Base-by-base conservation (phyloP, 257 asterid species). In the Lycium barbarum region DNA sequence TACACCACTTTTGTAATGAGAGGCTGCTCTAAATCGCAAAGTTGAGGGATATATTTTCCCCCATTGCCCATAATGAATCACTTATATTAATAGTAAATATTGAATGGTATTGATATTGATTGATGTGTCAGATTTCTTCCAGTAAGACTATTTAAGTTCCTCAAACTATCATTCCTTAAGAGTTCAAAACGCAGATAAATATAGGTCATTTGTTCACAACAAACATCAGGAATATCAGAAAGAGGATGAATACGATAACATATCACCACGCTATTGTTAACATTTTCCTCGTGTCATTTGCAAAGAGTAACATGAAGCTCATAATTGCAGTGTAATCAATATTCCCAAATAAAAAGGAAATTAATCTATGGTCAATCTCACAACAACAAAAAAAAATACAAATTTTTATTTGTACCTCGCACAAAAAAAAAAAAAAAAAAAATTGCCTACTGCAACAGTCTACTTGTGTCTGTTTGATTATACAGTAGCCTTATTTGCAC, bases 401-500 rank as follows among this genome's bases (percentile, higher is more conserved):
- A 36, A 36, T 36, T 68, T 7, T 26, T 68, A 70, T 70, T 70
- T 70, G 26, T 70, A 38, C 8, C 33, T 70, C 15, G 3, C 17
- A 26, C 33, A 26, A 26, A 26, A 26, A 67, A 35, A 36, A 67
- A 13, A 66, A 43, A 6, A 53, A 53, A 53, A 53, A 53, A 4
- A 1, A 7, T 36, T 8, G 8, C 14, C 57, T 72, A 6, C 38
- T 45, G 14, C 2, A 18, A n/a, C 33, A n/a, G 36, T 9, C 22
- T 68, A 40, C 55, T 71, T 40, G 4, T 11, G 17, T 71, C 58
- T 45, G 6, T 73, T 33, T 73, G 61, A 22, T n/a, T 74, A 74
- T 20, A 76, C 14, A 76, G 26, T 9, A 53, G 7, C 33, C 11
- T 84, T 43, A 72, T 13, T 79, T 65, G 57, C 86, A 35, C 73